Evolutionary conservation across 208 protist genomes (phyloP), one percentile per base, ranked within the genome.

Genomic region (Phytomonas sp.): DNA sequence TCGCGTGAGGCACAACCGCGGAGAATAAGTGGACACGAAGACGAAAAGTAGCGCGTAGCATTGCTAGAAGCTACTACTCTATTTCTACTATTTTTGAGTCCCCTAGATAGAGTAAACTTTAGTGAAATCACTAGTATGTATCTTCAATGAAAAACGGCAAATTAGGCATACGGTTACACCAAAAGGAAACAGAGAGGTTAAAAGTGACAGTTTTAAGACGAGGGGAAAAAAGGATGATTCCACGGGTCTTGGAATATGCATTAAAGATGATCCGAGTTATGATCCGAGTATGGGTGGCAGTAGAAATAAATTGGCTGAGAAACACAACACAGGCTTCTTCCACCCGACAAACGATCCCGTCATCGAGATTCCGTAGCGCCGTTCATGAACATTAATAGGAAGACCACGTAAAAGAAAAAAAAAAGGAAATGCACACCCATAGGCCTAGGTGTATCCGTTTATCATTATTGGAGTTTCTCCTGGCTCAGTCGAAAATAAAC

Each of bases 21-120:
- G 78, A 82, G 71, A 96, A 96, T 40, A 96, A 74, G 63, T 96
- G 87, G 29, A 90, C 85, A n/a, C 75, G 69, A 2, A 66, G 63
- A 0, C 81, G n/a, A 29, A 75, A 59, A 20, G 87, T 85, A 46
- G 82, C 73, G 9, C 78, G 82, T 6, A 95, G 75, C 90, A 95
- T 95, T 29, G 20, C n/a, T 43, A 61, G 37, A 20, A 11, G 40
- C 3, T 15, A 2, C 4, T 51, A 51, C 20, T 20, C 9, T 20
- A 3, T 51, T 13, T 40, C n/a, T n/a, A n/a, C n/a, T n/a, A n/a
- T 40, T 40, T 40, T 40, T 40, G 9, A 9, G 4, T 40, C 36
- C 9, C 36, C 36, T 40, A 4, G 9, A 40, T 4, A 13, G 36
- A 9, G 13, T 15, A 6, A 51, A 6, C 40, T 51, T 51, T 20